phyloP scores from a whole-genome alignment of 73 alveolate species.

The Paramecium biaurelia region DNA sequence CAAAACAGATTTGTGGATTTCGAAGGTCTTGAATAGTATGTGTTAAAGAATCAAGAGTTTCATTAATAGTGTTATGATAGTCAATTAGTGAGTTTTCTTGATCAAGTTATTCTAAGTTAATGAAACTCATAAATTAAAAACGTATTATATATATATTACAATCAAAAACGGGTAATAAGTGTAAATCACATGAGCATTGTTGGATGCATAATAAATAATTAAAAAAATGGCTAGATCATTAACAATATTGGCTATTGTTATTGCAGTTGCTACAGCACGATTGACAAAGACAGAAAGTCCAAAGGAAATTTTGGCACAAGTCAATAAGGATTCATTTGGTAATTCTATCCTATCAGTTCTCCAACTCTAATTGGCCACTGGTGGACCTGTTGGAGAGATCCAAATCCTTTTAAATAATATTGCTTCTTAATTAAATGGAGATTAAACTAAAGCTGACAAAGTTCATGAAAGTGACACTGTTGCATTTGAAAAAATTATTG shows the following conservation, averaged over 20 bases:
- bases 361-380: conserved; percentile 1
- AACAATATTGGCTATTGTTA: background rate
- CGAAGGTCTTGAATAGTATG: background rate
- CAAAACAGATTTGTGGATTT: background rate
- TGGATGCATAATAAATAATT: background rate
- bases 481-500: background rate
- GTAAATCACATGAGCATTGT: background rate
- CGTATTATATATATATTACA: background rate
- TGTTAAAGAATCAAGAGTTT: background rate
- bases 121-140: conserved; percentile 6
- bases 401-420: background rate
- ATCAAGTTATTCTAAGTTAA: conserved; percentile 24
- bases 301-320: background rate
- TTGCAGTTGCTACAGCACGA: background rate
- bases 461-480: conserved; percentile 12
- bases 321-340: conserved; percentile 19
- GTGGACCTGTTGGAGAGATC: conserved; percentile 49
- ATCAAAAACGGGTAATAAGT: conserved; percentile 24
- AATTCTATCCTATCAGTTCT: conserved; percentile 28
- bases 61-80: background rate
- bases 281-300: background rate
- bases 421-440: conserved; percentile 19
- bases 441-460: conserved; percentile 38
- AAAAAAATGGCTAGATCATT: conserved; percentile 2
- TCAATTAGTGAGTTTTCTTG: background rate